phyloP scores from a whole-genome alignment of 768 basidiomycete species.

The Lactarius quietus region DNA sequence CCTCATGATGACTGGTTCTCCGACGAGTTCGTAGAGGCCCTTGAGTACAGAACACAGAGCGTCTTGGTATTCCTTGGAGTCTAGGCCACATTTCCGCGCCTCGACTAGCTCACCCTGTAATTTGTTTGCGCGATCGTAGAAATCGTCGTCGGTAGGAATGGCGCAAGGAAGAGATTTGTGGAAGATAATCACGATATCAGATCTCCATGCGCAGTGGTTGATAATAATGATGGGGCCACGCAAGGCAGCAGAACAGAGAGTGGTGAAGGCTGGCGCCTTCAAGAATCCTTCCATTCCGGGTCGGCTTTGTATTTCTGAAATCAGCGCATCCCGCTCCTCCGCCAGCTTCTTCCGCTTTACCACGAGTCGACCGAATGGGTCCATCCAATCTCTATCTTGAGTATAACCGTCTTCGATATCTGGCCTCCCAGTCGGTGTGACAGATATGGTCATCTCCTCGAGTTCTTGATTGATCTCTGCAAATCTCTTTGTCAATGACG shows the following conservation, averaged over 20 bases:
- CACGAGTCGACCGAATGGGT: constrained; percentile 10
- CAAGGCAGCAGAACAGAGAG: constrained; percentile 3
- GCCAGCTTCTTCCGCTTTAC: neutral
- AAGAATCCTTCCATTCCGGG: neutral
- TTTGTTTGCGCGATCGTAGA: constrained; percentile 2
- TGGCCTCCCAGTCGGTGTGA: neutral
- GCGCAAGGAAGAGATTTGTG: neutral
- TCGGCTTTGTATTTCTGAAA: neutral
- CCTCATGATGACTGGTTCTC: neutral
- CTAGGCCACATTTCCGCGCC: neutral
- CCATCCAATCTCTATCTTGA: neutral
- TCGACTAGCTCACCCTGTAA: neutral
- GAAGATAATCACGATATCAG: constrained; percentile 15
- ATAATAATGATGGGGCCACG: neutral
- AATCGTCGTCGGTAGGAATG: neutral
- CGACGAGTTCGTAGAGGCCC: constrained; percentile 7
- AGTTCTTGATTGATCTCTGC: constrained; percentile 3
- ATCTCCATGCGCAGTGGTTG: constrained; percentile 14
- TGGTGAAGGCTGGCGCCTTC: neutral
- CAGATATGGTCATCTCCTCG: neutral
- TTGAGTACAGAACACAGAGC: neutral
- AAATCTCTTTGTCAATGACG: neutral
- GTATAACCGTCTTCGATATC: neutral
- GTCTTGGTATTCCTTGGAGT: neutral
- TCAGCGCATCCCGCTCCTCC: neutral